A percentile compares a stretch with the other conserved stretches of the same genome.
These are phyloP conservation scores for Parietaria judaica DNA, from an alignment of 306 rosid species.

Conservation along the genomic window DNA sequence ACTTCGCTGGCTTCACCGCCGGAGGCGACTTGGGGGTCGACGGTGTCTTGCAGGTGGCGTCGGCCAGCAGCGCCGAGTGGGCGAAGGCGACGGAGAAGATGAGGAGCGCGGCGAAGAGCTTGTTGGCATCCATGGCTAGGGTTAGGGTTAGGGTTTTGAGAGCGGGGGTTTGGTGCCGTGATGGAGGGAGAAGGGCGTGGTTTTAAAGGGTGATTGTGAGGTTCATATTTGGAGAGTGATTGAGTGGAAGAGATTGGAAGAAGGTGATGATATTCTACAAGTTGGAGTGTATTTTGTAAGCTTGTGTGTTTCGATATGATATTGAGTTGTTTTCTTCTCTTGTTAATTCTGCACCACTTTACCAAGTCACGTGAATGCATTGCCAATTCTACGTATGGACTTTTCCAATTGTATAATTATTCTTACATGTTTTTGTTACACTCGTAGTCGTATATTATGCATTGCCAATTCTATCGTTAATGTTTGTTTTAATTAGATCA, in stretches of 20 bases:
- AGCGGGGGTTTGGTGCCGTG: slow-evolving; percentile 2
- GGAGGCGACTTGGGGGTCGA: slow-evolving; percentile 10
- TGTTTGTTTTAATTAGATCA: too few relatives aligned
- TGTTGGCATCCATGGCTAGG: slow-evolving; percentile 27
- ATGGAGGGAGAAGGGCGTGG: slow-evolving; percentile 9
- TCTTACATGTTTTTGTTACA: too few relatives aligned
- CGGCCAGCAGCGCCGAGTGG: slow-evolving; percentile 39
- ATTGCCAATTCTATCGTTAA: too few relatives aligned
- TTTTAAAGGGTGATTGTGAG: slow-evolving; percentile 42
- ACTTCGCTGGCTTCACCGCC: slow-evolving; percentile 3
- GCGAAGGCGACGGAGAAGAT: slow-evolving; percentile 39
- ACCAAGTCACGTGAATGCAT: slow-evolving; percentile 1
- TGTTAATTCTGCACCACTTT: neutral
- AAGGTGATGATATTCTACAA: slow-evolving; percentile 30
- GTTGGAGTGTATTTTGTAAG: slow-evolving; percentile 38
- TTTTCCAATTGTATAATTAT: too few relatives aligned
- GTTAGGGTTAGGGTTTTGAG: neutral
- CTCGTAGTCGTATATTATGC: too few relatives aligned
- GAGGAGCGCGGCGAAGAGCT: slow-evolving; percentile 33
- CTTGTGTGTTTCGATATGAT: slow-evolving; percentile 8
- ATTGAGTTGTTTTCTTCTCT: neutral
- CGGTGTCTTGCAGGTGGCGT: slow-evolving; percentile 20
- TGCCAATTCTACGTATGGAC: neutral
- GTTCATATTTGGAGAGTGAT: slow-evolving; percentile 24
- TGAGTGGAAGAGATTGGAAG: slow-evolving; percentile 41